A percentile compares a stretch with the other conserved stretches of the same genome.
Conservation (phyloP, 768 basidiomycete genomes). For the Chalciporus pseudorubinellus region DNA sequence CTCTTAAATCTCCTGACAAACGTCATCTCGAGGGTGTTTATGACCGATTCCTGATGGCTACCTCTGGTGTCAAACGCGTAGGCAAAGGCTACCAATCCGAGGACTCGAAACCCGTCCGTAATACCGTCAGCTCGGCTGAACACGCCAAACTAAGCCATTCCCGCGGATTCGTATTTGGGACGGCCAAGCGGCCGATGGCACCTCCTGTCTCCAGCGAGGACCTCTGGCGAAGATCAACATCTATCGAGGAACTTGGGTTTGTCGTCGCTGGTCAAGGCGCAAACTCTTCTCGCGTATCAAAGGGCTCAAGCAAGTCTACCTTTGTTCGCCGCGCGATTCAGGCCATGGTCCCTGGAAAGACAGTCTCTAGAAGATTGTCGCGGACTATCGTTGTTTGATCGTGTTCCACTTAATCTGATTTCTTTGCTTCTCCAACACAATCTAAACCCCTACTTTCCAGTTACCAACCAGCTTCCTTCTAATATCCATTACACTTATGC, state of each 20-base stretch:
- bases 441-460: too few species aligned
- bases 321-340: constrained; percentile 72
- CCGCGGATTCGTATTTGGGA: constrained; percentile 29
- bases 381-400: constrained; percentile 32
- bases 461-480: constrained; percentile 12
- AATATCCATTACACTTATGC: constrained; percentile 14
- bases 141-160: constrained; percentile 16
- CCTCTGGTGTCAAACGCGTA: constrained; percentile 73
- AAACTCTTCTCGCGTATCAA: constrained; percentile 29
- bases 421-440: neutral
- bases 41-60: constrained; percentile 81
- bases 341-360: constrained; percentile 69
- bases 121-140: constrained; percentile 25
- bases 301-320: constrained; percentile 48
- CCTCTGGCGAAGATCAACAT: constrained; percentile 41
- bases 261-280: constrained; percentile 38
- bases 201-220: constrained; percentile 73
- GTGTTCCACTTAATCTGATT: neutral
- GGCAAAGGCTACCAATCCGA: constrained; percentile 83
- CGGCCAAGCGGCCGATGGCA: constrained; percentile 57
- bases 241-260: constrained; percentile 67
- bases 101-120: constrained; percentile 43
- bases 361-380: constrained; percentile 49
- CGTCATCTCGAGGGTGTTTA: constrained; percentile 72
- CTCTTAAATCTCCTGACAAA: constrained; percentile 53